Evolutionary conservation across 495 filamentous ascomycete species (phyloP).

Genomic region (Hypomontagnella submonticulosa): DNA sequence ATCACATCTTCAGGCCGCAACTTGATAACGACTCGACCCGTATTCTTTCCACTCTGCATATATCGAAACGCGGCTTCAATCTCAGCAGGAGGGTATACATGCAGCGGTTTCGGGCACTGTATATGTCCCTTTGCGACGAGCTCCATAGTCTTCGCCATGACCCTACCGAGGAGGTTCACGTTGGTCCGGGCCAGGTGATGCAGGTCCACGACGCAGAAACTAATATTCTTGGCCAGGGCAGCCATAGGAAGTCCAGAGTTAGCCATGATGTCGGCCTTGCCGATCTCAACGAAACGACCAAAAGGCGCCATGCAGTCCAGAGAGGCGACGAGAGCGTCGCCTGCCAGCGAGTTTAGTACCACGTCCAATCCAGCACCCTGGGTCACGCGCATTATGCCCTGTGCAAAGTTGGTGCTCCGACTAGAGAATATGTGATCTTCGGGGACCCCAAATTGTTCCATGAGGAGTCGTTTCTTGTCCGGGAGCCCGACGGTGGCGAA

Average conservation of each 20-base stretch:
- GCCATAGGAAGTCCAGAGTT: conserved; percentile 47
- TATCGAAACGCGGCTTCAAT: conserved; percentile 63
- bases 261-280: conserved; percentile 49
- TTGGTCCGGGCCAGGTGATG: too few relatives aligned
- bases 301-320: conserved; percentile 61
- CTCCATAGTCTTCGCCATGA: too few relatives aligned
- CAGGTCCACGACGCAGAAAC: conserved; percentile 54
- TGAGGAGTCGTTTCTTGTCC: conserved; percentile 59
- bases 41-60: conserved; percentile 61
- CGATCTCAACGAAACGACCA: conserved; percentile 62
- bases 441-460: conserved; percentile 55
- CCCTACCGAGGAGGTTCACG: too few relatives aligned
- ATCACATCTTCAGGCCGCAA: too few relatives aligned
- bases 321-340: conserved; percentile 54
- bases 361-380: conserved; percentile 66
- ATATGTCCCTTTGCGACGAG: conserved; percentile 40
- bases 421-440: conserved; percentile 64
- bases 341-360: conserved; percentile 63
- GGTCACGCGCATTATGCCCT: conserved; percentile 60
- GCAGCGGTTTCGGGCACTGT: conserved; percentile 47
- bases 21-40: too few relatives aligned
- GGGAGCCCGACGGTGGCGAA: conserved; percentile 60
- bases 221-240: conserved; percentile 53
- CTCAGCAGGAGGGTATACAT: conserved; percentile 51
- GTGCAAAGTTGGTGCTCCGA: conserved; percentile 55